phyloP scores from a whole-genome alignment of 129 eudicot species.

The Apium graveolens region DNA sequence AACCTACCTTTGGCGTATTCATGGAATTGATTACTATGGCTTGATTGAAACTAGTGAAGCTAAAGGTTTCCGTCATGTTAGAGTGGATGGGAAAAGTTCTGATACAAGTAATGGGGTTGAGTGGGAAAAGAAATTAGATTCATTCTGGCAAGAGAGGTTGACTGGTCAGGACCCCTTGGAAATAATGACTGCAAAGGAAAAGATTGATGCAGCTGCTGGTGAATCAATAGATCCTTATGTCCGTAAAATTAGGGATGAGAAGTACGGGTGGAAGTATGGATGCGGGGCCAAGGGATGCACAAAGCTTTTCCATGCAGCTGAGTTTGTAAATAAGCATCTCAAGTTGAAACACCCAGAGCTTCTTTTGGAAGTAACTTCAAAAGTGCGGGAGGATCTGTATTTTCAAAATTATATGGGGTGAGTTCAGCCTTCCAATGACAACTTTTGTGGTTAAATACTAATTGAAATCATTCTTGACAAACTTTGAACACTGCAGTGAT shows the following conservation, averaged over 20 bases:
- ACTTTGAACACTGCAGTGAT: conserved; percentile 42
- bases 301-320: conserved; percentile 95
- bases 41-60: conserved; percentile 67
- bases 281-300: conserved; percentile 99
- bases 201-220: conserved; percentile 84
- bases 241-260: conserved; percentile 92
- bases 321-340: conserved; percentile 92
- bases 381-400: conserved; percentile 92
- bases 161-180: conserved; percentile 85
- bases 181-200: conserved; percentile 89
- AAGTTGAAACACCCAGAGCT: conserved; percentile 93
- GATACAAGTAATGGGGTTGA: conserved; percentile 49
- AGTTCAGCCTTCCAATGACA: conserved; percentile 13
- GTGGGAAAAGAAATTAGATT: conserved; percentile 86
- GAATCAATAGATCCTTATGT: conserved; percentile 92
- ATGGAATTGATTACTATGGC: conserved; percentile 90
- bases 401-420: conserved; percentile 93
- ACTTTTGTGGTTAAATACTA: neutral
- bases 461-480: conserved; percentile 9
- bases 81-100: conserved; percentile 57
- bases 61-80: conserved; percentile 81
- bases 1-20: conserved; percentile 93
- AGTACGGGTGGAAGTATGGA: conserved; percentile 99
- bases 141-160: conserved; percentile 88
- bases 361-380: conserved; percentile 62